Evolutionary conservation across 2,329 filamentous ascomycete species (phyloP), one percentile per base, ranked within the genome.

Genomic region (Colletotrichum coccodes): DNA sequence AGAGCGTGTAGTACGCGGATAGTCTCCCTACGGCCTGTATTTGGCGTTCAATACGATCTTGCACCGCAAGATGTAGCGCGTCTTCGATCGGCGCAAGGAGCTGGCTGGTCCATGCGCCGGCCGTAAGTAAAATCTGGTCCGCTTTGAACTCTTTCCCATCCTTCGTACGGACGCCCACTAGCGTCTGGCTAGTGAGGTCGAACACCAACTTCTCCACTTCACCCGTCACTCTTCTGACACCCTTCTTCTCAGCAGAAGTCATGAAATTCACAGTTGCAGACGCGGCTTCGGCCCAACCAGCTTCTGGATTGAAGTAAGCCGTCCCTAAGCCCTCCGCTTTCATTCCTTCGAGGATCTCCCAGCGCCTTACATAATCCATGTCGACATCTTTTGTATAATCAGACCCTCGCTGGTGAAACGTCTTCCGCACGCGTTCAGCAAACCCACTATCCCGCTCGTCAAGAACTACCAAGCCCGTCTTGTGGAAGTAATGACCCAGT

Each of bases 41-140:
- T 8, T 62, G 64, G 4, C 36, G 40, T 18, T 67, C 64, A n/a
- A 67, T 46, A 7, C 64, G 58, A 11, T 67, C 50, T 3, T 28
- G n/a, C 8, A 38, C 49, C 14, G 32, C 30, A 18, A 67, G 2
- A 14, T 16, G 34, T 2, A 67, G n/a, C 21, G 28, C 3, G 21
- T 61, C 50, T n/a, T 67, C 64, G 34, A 62, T 30, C 2, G 64
- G 58, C 9, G 64, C 23, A n/a, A 67, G 89, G n/a, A 92, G 78
- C 71, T 89, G 83, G 65, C 79, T 80, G 18, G 79, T 80, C 87
- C 88, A 92, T 28, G 78, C 75, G 0, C 87, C 86, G 0, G 85
- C 87, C 6, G 85, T 85, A 8, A 86, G 79, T 32, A 92, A 78
- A 57, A 92, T 79, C 4, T 82, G 80, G 69, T 91, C 85, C 2